Conservation (phyloP, 768 basidiomycete species). For the Cantharellus cinnabarinus region DNA sequence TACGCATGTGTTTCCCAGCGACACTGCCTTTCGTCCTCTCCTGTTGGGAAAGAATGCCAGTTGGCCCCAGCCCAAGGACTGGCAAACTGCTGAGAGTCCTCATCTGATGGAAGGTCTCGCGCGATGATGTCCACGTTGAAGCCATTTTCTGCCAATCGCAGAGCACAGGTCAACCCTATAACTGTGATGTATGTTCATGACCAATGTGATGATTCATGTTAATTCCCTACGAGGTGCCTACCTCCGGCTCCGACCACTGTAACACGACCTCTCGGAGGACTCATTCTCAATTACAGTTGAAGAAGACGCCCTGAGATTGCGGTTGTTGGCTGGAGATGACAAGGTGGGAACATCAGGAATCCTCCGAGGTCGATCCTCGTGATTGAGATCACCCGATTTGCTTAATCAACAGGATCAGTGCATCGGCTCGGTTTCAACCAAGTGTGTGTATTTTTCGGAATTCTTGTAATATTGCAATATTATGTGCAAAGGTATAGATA, state of each 20-base stretch:
- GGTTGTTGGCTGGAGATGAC: neutral
- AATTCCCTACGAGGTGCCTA: neutral
- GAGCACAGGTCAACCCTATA: slow-evolving; percentile 7
- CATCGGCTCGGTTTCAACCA: too few species aligned
- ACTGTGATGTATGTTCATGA: neutral
- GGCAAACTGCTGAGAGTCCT: slow-evolving; percentile 25
- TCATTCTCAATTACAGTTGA: too few species aligned
- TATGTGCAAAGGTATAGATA: too few species aligned
- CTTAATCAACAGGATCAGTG: too few species aligned
- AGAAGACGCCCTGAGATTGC: too few species aligned
- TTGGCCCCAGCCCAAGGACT: slow-evolving; percentile 25
- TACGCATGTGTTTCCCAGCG: slow-evolving; percentile 25
- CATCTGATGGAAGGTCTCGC: slow-evolving; percentile 20
- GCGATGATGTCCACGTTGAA: slow-evolving; percentile 16
- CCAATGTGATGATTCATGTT: neutral
- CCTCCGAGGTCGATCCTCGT: too few species aligned
- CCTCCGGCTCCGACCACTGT: neutral
- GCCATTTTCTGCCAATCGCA: slow-evolving; percentile 15
- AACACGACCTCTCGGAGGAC: neutral
- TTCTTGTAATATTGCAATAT: too few species aligned
- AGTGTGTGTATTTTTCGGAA: too few species aligned
- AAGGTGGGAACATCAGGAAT: too few species aligned
- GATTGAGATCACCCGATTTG: too few species aligned
- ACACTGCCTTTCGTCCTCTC: slow-evolving; percentile 16
- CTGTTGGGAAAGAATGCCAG: slow-evolving; percentile 2